phyloP scores from a whole-genome alignment of 1,284 basidiomycete genomes.

The Ustilago lituana region DNA sequence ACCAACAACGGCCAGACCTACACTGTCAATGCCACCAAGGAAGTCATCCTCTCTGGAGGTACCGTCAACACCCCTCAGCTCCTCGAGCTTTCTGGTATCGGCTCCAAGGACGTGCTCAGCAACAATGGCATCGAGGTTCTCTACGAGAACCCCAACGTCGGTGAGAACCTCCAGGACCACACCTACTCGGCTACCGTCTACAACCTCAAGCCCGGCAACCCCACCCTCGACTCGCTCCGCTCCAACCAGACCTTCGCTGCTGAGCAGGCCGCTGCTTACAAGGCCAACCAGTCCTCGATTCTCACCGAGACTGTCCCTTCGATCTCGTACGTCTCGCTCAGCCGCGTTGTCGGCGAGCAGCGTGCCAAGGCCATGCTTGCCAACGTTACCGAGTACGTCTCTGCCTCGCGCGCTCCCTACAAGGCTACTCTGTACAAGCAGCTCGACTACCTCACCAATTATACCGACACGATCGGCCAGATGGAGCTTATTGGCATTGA shows the following conservation, averaged over 20 bases:
- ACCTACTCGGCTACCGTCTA: conserved; percentile 58
- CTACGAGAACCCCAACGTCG: conserved; percentile 63
- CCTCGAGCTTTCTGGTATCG: conserved; percentile 72
- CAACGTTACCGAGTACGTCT: conserved; percentile 52
- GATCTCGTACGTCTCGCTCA: conserved; percentile 61
- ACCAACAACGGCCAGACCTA: conserved; percentile 41
- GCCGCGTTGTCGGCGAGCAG: conserved; percentile 46
- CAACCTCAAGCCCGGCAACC: conserved; percentile 53
- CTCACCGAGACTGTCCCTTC: conserved; percentile 56
- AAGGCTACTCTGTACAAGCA: conserved; percentile 54
- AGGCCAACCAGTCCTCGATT: conserved; percentile 53
- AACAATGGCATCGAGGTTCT: conserved; percentile 64
- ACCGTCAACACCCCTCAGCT: conserved; percentile 68
- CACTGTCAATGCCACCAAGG: conserved; percentile 50
- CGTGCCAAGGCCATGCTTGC: conserved; percentile 42
- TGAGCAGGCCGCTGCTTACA: conserved; percentile 51
- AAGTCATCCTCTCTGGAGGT: conserved; percentile 61
- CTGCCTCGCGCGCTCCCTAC: conserved; percentile 39
- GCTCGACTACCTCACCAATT: conserved; percentile 56
- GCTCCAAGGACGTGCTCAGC: conserved; percentile 68
- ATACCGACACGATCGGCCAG: conserved; percentile 51
- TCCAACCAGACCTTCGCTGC: conserved; percentile 55
- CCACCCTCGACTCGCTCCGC: conserved; percentile 57
- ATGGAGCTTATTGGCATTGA: conserved; percentile 64
- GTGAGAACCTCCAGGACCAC: conserved; percentile 71